Evolutionary conservation across 495 filamentous ascomycete species (phyloP), one percentile per base, ranked within the genome.

Genomic region (Penicillium bovifimosum): DNA sequence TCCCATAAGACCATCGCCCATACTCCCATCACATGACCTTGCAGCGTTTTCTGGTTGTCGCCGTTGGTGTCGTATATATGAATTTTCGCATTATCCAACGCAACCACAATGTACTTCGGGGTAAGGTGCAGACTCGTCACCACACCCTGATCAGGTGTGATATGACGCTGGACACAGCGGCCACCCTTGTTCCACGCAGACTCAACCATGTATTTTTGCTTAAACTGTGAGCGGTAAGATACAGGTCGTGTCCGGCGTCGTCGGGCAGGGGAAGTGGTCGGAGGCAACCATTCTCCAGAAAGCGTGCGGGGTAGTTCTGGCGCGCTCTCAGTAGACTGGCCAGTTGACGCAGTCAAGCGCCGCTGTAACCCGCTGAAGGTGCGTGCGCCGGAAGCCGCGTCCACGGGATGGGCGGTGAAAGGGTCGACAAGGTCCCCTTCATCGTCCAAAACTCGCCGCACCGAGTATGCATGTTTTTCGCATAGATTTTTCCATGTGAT

Each of bases 1-100:
- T 87, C 95, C 88, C 91, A 96, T 11, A 93, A 95, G 47, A 98
- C 91, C 92, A 98, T 97, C 16, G 93, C 93, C 93, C 93, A 98
- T 34, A 98, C 93, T 31, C 93, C 93, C 93, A 98, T 98, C 33
- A 96, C 87, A 69, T 98, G 93, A 26, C 93, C 93, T 62, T 90
- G 84, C 11, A 98, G 77, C 3, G 90, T 96, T 67, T 88, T 90
- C 64, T 90, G 86, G 50, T 88, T 82, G 50, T 87, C 82, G 24
- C 93, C 93, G 54, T 93, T 84, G 9, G 89, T 88, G 70, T 97
- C 88, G 66, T 96, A 98, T 7, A 98, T 90, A 67, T 97, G 95
- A 34, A 98, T 97, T 68, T 91, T 96, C 44, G 93, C 93, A 72
- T 96, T 98, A 72, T 98, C 95, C 52, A 98, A 77, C 38, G 93